Conservation (phyloP, 2,329 filamentous ascomycete species). For the Fusarium sororula region DNA sequence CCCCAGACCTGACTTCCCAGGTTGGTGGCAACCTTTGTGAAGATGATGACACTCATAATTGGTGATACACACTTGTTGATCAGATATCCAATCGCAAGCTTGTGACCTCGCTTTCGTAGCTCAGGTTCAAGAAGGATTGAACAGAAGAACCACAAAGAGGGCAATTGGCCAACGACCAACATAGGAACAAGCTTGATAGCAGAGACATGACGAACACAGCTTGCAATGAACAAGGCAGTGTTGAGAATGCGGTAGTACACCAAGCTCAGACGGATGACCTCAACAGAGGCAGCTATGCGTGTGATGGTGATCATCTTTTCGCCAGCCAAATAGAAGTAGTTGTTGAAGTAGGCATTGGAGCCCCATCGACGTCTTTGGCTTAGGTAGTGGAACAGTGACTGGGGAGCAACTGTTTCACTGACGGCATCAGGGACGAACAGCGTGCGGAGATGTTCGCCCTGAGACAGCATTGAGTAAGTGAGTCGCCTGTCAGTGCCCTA, state of each 20-base stretch:
- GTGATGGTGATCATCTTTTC: constrained; percentile 52
- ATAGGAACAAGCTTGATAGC: constrained; percentile 32
- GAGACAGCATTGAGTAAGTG: constrained; percentile 36
- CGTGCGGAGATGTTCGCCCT: constrained; percentile 35
- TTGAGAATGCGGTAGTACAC: constrained; percentile 49
- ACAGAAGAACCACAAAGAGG: constrained; percentile 31
- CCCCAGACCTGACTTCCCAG: constrained; percentile 36
- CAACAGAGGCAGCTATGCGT: constrained; percentile 43
- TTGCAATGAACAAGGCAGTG: constrained; percentile 42
- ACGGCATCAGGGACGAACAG: constrained; percentile 47
- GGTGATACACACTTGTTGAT: constrained; percentile 37
- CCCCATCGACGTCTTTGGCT: constrained; percentile 48
- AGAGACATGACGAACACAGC: constrained; percentile 1
- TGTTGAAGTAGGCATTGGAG: constrained; percentile 50
- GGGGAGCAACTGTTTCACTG: constrained; percentile 47
- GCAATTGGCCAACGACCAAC: constrained; percentile 26
- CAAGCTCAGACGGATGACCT: constrained; percentile 45
- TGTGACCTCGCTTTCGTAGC: constrained; percentile 26
- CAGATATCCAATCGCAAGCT: constrained; percentile 24
- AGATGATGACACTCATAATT: constrained; percentile 35
- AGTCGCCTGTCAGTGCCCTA: constrained; percentile 36
- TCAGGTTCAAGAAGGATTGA: constrained; percentile 28
- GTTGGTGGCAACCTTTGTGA: constrained; percentile 38
- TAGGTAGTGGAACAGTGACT: constrained; percentile 47
- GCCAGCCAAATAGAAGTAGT: constrained; percentile 47